Evolutionary conservation across 805 yeast genomes (phyloP), one percentile per base, ranked within the genome.

Genomic region (Myxozyma neotropica): DNA sequence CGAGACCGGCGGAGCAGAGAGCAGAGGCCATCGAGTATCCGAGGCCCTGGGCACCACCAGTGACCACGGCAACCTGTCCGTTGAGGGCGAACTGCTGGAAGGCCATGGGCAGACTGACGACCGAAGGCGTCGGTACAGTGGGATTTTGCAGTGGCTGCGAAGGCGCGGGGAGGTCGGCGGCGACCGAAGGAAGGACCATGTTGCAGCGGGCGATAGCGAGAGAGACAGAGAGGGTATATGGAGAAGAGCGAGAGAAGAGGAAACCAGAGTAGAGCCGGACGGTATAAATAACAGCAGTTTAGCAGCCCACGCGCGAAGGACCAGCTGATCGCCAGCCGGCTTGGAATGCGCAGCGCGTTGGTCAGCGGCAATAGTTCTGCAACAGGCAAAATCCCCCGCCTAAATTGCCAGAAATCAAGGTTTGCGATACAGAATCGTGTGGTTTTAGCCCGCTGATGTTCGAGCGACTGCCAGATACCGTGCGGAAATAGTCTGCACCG

Each of bases 31-130:
- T 75, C 38, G 82, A 81, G 51, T 81, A 76, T 26, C 86, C 85
- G 64, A 84, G 78, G 36, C 88, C 88, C 43, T 88, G 84, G 52
- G 87, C 84, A 46, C 87, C 88, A 47, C 88, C 88, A 51, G 88
- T 84, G 59, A 84, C 77, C 26, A 84, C 76, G 61, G 83, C 87
- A 55, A 84, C 79, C 75, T 82, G 80, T 57, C 86, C 86, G 45
- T 24, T 21, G 27, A 61, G 51, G 36, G 51, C 24, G 48, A 61
- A 61, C 42, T 42, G 47, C 42, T 43, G 53, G 51, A 55, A 57
- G 31, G 59, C 52, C 45, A 50, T 50, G 7, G 54, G 54, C 19
- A 48, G 52, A 17, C 39, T 33, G 1, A 33, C 33, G 3, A 17
- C 38, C 13, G 39, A 38, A 6, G 42, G 7, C 21, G n/a, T 7